phyloP scores from a whole-genome alignment of 1,284 basidiomycete genomes.

The Neolentinus lepideus region DNA sequence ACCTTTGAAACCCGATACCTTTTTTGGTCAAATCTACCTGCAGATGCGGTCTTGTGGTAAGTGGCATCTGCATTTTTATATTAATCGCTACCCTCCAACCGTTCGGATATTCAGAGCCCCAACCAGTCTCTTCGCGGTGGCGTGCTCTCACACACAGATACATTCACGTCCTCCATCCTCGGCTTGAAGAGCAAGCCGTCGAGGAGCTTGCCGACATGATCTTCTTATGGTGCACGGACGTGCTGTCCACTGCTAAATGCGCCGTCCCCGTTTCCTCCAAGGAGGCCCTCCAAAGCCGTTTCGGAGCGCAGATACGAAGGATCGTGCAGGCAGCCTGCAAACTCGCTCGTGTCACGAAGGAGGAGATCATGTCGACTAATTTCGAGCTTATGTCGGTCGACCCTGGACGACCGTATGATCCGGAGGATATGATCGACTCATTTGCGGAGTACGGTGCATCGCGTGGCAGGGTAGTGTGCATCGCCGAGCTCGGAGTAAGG shows the following conservation, averaged over 20 bases:
- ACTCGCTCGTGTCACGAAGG: background rate
- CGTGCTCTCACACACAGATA: constrained; percentile 27
- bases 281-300: constrained; percentile 19
- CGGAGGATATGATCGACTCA: constrained; percentile 1
- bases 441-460: constrained; percentile 1
- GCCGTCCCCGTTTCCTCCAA: constrained; percentile 22
- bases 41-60: constrained; percentile 27
- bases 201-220: background rate
- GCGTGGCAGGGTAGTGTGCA: constrained; percentile 23
- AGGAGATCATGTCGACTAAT: background rate
- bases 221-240: background rate
- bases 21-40: constrained; percentile 24
- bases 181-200: background rate
- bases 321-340: background rate
- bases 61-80: constrained; percentile 21
- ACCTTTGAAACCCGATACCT: constrained; percentile 23
- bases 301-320: background rate
- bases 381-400: constrained; percentile 1
- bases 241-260: constrained; percentile 16
- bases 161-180: constrained; percentile 19
- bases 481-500: constrained; percentile 26
- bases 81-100: constrained; percentile 19
- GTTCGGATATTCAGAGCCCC: constrained; percentile 15
- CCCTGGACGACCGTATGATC: background rate
- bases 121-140: constrained; percentile 31